Evolutionary conservation across 768 basidiomycete genomes (phyloP).

Genomic region (Melanogaster broomeanus): DNA sequence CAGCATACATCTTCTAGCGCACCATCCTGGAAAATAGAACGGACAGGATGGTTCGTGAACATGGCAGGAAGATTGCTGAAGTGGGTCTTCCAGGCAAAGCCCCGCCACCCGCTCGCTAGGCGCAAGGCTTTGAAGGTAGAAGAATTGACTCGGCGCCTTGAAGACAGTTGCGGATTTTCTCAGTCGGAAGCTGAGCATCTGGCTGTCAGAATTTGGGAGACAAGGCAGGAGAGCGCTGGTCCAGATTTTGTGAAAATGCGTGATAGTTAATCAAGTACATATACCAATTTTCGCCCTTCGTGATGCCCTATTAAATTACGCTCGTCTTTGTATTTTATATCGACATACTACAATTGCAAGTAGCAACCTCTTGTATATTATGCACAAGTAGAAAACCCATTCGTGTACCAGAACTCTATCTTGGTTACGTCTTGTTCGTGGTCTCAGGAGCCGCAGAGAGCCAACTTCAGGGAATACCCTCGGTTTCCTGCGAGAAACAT

Average conservation of each 20-base stretch:
- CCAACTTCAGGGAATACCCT: no score
- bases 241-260: slow-evolving; percentile 27
- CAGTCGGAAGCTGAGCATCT: slow-evolving; percentile 20
- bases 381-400: no score
- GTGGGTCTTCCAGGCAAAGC: slow-evolving; percentile 20
- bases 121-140: slow-evolving; percentile 12
- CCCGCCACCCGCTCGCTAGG: slow-evolving; percentile 5
- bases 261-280: slow-evolving; percentile 4
- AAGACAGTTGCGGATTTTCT: slow-evolving; percentile 24
- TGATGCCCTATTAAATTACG: no score
- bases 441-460: no score
- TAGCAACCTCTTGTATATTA: no score
- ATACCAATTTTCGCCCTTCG: no score
- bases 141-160: slow-evolving; percentile 22
- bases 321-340: no score
- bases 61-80: slow-evolving; percentile 18
- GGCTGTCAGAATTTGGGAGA: slow-evolving; percentile 24
- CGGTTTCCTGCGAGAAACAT: no score
- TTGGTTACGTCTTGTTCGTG: no score
- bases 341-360: no score
- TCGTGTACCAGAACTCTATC: no score
- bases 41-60: slow-evolving; percentile 24
- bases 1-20: slow-evolving; percentile 12
- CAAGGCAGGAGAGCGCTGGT: slow-evolving; percentile 16
- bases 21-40: slow-evolving; percentile 23